Percentiles rank a stretch among this genome's conserved stretches.
Conservation (phyloP, 1,284 basidiomycete species). For the Veloporphyrellus conicus region DNA sequence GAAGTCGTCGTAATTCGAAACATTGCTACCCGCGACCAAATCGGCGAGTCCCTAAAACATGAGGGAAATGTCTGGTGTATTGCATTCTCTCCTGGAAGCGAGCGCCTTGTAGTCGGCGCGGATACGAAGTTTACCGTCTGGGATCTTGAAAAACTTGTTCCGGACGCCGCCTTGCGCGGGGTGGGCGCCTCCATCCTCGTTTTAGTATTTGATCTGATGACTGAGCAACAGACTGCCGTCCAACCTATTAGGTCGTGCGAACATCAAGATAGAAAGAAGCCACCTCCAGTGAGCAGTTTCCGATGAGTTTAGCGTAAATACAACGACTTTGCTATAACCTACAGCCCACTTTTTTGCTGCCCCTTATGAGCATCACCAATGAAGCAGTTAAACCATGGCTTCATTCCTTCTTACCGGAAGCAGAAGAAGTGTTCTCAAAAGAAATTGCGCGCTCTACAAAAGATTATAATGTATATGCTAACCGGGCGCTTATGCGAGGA, state of each 20-base stretch:
- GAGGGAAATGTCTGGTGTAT: conserved; percentile 5
- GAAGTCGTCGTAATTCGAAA: conserved; percentile 1
- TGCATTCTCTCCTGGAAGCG: conserved; percentile 10
- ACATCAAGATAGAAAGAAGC: conserved; percentile 7
- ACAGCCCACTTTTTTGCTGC: conserved; percentile 13
- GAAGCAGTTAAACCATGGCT: conserved; percentile 18
- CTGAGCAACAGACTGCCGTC: background rate
- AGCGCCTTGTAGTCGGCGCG: conserved; percentile 6
- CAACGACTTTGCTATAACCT: background rate
- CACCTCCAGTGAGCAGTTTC: conserved; percentile 2
- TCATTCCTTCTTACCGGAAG: conserved; percentile 14
- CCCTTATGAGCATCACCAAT: conserved; percentile 18
- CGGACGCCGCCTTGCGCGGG: background rate
- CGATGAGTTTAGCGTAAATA: background rate
- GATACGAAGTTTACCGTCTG: conserved; percentile 6
- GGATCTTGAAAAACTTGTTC: background rate
- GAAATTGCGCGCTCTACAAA: conserved; percentile 6
- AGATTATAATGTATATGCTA: conserved; percentile 11
- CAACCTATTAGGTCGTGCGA: background rate
- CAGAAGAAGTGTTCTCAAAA: conserved; percentile 9
- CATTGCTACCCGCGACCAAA: background rate
- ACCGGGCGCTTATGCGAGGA: conserved; percentile 11
- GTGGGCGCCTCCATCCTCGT: background rate
- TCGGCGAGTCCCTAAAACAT: conserved; percentile 1
- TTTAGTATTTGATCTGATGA: background rate